phyloP scores from a whole-genome alignment of 345 rosid genomes.

The Eucalyptus cloeziana region DNA sequence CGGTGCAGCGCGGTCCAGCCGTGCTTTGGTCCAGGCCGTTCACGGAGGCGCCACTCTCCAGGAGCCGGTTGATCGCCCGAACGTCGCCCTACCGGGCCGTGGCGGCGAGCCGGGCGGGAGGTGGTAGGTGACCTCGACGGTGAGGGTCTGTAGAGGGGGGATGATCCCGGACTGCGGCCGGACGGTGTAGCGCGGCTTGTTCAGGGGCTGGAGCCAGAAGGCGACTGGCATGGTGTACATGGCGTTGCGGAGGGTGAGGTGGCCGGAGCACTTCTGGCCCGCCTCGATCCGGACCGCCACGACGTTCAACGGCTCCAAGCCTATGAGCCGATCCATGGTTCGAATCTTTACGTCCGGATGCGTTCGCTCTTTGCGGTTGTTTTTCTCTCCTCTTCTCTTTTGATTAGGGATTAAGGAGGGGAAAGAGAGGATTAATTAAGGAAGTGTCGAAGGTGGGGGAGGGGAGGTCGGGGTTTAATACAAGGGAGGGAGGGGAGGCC shows the following conservation, averaged over 20 bases:
- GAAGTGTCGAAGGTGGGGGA: neutral
- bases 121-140: constrained; percentile 33
- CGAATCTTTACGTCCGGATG: neutral
- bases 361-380: neutral
- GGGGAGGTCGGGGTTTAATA: constrained; percentile 13
- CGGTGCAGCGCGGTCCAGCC: constrained; percentile 65
- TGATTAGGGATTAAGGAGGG: neutral
- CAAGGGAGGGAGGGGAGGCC: constrained; percentile 1
- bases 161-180: constrained; percentile 54
- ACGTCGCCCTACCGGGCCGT: constrained; percentile 48
- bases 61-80: constrained; percentile 14
- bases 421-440: neutral
- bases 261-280: constrained; percentile 38
- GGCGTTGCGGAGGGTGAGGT: constrained; percentile 39
- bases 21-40: constrained; percentile 45
- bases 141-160: constrained; percentile 28
- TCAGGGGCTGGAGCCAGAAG: constrained; percentile 37
- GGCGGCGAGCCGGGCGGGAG: constrained; percentile 24
- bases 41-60: constrained; percentile 36
- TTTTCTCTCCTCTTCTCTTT: neutral
- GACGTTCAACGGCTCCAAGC: constrained; percentile 48
- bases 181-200: constrained; percentile 27
- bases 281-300: constrained; percentile 42
- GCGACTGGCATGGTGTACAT: constrained; percentile 73
- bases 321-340: constrained; percentile 47